phyloP scores from a whole-genome alignment of 2,329 filamentous ascomycete species.

The Pezicula neosporulosa region DNA sequence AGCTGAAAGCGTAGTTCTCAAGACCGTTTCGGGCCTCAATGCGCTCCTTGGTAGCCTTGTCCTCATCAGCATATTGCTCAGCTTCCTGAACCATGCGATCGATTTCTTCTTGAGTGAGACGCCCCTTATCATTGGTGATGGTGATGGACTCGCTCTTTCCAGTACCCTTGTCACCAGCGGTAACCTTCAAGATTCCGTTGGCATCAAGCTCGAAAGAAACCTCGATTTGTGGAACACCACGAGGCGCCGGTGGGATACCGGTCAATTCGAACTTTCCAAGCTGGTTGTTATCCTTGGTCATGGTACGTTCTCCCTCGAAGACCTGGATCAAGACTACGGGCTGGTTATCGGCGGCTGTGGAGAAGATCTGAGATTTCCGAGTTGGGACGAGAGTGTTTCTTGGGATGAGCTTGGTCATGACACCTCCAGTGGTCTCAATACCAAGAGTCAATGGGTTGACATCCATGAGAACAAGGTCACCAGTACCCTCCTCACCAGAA shows the following conservation, averaged over 20 bases:
- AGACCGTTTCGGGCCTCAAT: slow-evolving; percentile 95
- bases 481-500: slow-evolving; percentile 78
- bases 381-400: slow-evolving; percentile 94
- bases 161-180: slow-evolving; percentile 94
- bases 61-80: slow-evolving; percentile 98
- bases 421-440: slow-evolving; percentile 95
- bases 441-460: slow-evolving; percentile 95
- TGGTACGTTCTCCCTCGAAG: slow-evolving; percentile 86
- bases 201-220: slow-evolving; percentile 97
- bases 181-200: slow-evolving; percentile 97
- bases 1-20: slow-evolving; percentile 98
- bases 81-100: slow-evolving; percentile 99
- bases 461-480: slow-evolving; percentile 88
- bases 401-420: slow-evolving; percentile 96
- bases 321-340: slow-evolving; percentile 94
- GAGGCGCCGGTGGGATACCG: slow-evolving; percentile 89
- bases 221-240: slow-evolving; percentile 97
- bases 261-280: slow-evolving; percentile 99
- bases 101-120: slow-evolving; percentile 93
- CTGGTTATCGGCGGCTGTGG: slow-evolving; percentile 94
- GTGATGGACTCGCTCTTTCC: slow-evolving; percentile 97
- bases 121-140: slow-evolving; percentile 99
- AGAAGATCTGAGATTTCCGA: slow-evolving; percentile 97
- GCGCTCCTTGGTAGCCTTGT: slow-evolving; percentile 96
- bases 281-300: slow-evolving; percentile 96